These are phyloP conservation scores for Powellomyces hirtus DNA, from an alignment of 192 early-diverging fungal species.

Conservation along the genomic window DNA sequence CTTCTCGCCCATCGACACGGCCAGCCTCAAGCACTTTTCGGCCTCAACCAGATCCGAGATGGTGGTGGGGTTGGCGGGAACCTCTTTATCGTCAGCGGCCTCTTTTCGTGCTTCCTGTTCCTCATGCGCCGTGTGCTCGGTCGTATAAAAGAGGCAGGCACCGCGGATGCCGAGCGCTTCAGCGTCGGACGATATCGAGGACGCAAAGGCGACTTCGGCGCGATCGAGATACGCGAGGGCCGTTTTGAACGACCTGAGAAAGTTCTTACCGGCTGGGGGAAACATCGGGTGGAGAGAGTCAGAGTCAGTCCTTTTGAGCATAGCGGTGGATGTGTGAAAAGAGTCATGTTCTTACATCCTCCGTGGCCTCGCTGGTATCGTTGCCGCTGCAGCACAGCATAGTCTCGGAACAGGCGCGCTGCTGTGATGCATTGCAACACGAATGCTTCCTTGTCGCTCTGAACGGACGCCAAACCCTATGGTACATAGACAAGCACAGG, in stretches of 20 bases:
- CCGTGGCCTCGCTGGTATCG: not conserved
- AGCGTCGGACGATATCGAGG: not conserved
- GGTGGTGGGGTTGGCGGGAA: not conserved
- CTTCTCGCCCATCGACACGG: slow-evolving; percentile 11
- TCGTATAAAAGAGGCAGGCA: slow-evolving; percentile 20
- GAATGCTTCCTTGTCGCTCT: not conserved
- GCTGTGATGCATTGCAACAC: slow-evolving; percentile 12
- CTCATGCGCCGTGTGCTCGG: not conserved
- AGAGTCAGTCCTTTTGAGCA: not conserved
- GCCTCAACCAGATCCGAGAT: not conserved
- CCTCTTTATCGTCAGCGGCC: not conserved
- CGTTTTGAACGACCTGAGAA: slow-evolving; percentile 1
- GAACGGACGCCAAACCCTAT: slow-evolving; percentile 1
- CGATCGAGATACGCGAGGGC: slow-evolving; percentile 7
- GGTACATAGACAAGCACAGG: too few species aligned
- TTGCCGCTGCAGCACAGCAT: slow-evolving; percentile 18
- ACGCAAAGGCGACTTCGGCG: slow-evolving; percentile 5
- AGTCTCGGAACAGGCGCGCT: slow-evolving; percentile 21
- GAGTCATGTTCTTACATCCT: not conserved
- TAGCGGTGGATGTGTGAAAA: not conserved
- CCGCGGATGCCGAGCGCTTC: slow-evolving; percentile 7
- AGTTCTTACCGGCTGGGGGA: not conserved
- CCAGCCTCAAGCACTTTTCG: not conserved
- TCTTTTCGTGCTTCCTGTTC: not conserved
- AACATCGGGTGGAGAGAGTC: not conserved